Base-by-base conservation (phyloP, 1,284 basidiomycete species). In the Volvariella volvacea region DNA sequence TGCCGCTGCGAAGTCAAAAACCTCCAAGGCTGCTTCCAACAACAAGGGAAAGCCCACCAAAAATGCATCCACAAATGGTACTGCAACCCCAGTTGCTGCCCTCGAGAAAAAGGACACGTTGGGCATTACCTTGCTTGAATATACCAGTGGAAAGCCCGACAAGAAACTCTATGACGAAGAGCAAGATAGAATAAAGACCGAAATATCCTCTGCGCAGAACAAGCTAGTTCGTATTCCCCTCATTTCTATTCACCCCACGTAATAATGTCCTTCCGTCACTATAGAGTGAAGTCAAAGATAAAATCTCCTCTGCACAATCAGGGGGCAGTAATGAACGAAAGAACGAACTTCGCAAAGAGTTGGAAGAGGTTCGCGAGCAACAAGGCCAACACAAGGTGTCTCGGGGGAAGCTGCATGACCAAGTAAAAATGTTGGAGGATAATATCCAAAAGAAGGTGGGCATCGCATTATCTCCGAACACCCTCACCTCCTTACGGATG, bases 391-490 rank as follows among this genome's bases (percentile, higher is more conserved):
- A 71, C 70, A 98, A 97, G 71, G 66, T 65, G 36, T 76, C 82
- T 15, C 74, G 94, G 48, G 69, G 73, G 22, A 92, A 91, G 68
- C 71, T 89, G 40, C 64, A 85, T 39, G 92, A 94, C 44, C 88
- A 96, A 65, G 67, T 98, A 50, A 91, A 90, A 60, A 57, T 76
- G 20, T 60, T 94, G 43, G 83, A 97, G 61, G 94, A 97, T 14
- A 70, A 63, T 37, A 75, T 95, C 43, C 71, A 80, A 57, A 90
- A 88, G 69, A 97, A 93, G 78, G 91, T 89, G 48, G 39, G 66
- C 50, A n/a, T 22, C 17, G n/a, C 14, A 10, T 17, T 30, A 43
- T 47, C 21, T 10, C 17, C 22, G 39, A 30, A 25, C 20, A 40
- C 19, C 43, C 34, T 44, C 36, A 14, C 34, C 33, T 39, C 37